Percentiles rank a stretch among this genome's conserved stretches.
Evolutionary conservation across 805 yeast genomes (phyloP).

Genomic region (Lachancea thermotolerans): DNA sequence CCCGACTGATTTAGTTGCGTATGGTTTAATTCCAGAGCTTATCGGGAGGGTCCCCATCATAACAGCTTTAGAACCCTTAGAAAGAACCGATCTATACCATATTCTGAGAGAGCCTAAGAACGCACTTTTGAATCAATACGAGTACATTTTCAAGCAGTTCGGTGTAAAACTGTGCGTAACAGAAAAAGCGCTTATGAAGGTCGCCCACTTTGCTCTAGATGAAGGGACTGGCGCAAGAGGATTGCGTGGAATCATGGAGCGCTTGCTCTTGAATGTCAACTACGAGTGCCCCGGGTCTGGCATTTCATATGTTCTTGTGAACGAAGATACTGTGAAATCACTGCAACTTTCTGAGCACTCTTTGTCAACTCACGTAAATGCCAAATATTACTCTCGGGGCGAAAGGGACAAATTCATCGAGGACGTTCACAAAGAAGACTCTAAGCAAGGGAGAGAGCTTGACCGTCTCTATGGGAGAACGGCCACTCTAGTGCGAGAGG

Average conservation of each 20-base stretch:
- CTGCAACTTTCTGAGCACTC: conserved; percentile 31
- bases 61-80: conserved; percentile 42
- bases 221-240: conserved; percentile 62
- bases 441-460: conserved; percentile 29
- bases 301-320: conserved; percentile 43
- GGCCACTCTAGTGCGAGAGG: conserved; percentile 17
- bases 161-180: conserved; percentile 48
- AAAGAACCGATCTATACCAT: conserved; percentile 40
- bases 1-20: conserved; percentile 44
- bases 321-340: conserved; percentile 38
- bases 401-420: conserved; percentile 37
- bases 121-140: conserved; percentile 47
- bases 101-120: conserved; percentile 51
- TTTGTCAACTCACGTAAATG: conserved; percentile 28
- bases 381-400: conserved; percentile 41
- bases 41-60: conserved; percentile 54
- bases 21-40: conserved; percentile 54
- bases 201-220: conserved; percentile 42
- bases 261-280: conserved; percentile 43
- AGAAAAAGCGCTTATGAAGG: conserved; percentile 38
- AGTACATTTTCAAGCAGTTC: conserved; percentile 45
- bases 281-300: conserved; percentile 58
- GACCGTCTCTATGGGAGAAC: conserved; percentile 29
- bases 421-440: conserved; percentile 40
- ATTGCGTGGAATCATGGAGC: conserved; percentile 47